Conservation (phyloP, 2,329 filamentous ascomycete species). For the Trichoderma sp. region DNA sequence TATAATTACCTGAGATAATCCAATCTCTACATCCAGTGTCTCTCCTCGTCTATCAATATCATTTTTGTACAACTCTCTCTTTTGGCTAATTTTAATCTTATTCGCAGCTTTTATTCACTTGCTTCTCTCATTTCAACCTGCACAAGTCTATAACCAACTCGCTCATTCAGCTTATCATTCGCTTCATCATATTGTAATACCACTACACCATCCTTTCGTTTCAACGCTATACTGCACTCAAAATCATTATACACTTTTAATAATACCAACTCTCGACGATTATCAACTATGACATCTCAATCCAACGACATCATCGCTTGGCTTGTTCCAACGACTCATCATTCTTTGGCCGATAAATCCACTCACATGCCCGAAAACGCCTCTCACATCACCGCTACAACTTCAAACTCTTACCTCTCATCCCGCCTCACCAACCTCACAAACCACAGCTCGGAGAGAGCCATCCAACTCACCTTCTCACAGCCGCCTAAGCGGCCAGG, state of each 20-base stretch:
- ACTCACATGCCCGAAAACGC: conserved; percentile 41
- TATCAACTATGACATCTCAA: conserved; percentile 32
- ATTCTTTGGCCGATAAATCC: conserved; percentile 42
- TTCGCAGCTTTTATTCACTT: background rate
- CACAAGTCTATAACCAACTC: background rate
- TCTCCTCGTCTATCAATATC: background rate
- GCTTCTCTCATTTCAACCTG: conserved; percentile 15
- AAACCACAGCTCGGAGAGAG: conserved; percentile 35
- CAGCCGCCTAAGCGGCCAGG: conserved; percentile 41
- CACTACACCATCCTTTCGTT: background rate
- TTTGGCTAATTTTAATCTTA: background rate
- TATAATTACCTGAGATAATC: background rate
- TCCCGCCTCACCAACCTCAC: conserved; percentile 38
- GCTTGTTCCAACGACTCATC: conserved; percentile 45
- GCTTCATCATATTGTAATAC: background rate
- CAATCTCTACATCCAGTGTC: background rate
- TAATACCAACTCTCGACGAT: conserved; percentile 22
- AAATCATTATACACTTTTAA: conserved; percentile 15
- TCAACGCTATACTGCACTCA: background rate
- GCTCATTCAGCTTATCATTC: conserved; percentile 6
- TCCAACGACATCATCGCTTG: conserved; percentile 45
- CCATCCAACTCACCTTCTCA: conserved; percentile 45
- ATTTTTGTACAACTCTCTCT: conserved; percentile 4
- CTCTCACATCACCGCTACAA: conserved; percentile 34
- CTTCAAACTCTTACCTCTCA: conserved; percentile 36